phyloP scores from a whole-genome alignment of 169 alveolate species.

The Pseudocohnilembus persalinus region DNA sequence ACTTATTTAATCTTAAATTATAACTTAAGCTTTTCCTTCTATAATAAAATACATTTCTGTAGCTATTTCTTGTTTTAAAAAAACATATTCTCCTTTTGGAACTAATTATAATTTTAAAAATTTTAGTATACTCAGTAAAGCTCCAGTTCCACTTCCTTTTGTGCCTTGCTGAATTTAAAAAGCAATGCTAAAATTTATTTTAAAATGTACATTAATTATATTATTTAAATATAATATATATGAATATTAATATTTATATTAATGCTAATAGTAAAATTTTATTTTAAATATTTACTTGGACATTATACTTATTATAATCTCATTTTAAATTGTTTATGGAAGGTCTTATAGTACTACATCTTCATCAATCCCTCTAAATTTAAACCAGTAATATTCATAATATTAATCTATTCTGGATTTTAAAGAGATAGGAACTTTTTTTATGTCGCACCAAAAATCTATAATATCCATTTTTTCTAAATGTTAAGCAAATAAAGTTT shows the following conservation, averaged over 20 bases:
- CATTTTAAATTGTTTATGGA: conserved; percentile 20
- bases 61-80: conserved; percentile 44
- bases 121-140: conserved; percentile 14
- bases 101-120: conserved; percentile 23
- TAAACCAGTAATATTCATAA: conserved; percentile 35
- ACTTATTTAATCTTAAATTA: not conserved
- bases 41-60: conserved; percentile 52
- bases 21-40: conserved; percentile 41
- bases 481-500: conserved; percentile 38
- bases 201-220: not conserved
- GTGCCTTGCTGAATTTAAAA: not conserved
- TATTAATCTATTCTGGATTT: conserved; percentile 34
- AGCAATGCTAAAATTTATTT: not conserved
- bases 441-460: conserved; percentile 23
- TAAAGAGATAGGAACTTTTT: conserved; percentile 12
- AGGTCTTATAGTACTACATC: conserved; percentile 30
- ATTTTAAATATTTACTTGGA: not conserved
- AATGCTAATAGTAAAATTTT: too few species aligned
- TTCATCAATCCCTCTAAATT: conserved; percentile 49
- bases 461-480: conserved; percentile 12
- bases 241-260: not conserved
- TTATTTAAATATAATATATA: not conserved
- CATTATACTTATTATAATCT: not conserved
- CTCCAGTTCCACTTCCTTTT: conserved; percentile 20
- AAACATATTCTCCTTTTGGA: conserved; percentile 46